Evolutionary conservation across 2,329 filamentous ascomycete genomes (phyloP).

Genomic region (Helminthosporium solani): DNA sequence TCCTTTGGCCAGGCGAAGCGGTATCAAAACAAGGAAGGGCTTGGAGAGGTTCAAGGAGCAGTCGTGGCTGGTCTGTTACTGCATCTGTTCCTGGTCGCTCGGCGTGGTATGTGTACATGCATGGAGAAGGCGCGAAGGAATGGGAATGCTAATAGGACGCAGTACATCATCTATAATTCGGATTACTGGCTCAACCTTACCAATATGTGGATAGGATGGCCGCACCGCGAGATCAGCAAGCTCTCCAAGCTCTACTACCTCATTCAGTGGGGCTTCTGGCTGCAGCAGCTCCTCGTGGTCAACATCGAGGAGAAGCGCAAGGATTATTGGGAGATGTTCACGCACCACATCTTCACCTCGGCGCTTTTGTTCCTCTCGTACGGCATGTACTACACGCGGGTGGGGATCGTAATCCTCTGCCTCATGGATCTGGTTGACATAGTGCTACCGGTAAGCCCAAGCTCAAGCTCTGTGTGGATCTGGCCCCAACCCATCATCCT

Average conservation of each 20-base stretch:
- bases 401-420: conserved; percentile 84
- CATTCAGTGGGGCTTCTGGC: conserved; percentile 86
- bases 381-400: conserved; percentile 80
- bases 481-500: background rate
- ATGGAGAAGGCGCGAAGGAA: background rate
- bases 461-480: too few relatives aligned
- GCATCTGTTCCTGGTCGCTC: conserved; percentile 74
- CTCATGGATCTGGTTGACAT: conserved; percentile 94
- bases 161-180: conserved; percentile 81
- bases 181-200: conserved; percentile 74
- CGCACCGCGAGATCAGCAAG: conserved; percentile 70
- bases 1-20: conserved; percentile 71
- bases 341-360: conserved; percentile 89
- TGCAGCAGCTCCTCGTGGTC: conserved; percentile 91
- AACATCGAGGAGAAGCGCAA: conserved; percentile 93
- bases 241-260: conserved; percentile 87
- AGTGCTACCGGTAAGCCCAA: conserved; percentile 67
- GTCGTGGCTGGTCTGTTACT: conserved; percentile 86
- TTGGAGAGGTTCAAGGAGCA: conserved; percentile 88
- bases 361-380: conserved; percentile 79
- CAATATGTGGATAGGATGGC: conserved; percentile 84
- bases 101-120: conserved; percentile 68
- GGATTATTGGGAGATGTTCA: conserved; percentile 95
- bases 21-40: conserved; percentile 74
- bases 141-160: conserved; percentile 16